phyloP scores from a whole-genome alignment of 176 grass and related monocot genomes.

The Eragrostis curvula region DNA sequence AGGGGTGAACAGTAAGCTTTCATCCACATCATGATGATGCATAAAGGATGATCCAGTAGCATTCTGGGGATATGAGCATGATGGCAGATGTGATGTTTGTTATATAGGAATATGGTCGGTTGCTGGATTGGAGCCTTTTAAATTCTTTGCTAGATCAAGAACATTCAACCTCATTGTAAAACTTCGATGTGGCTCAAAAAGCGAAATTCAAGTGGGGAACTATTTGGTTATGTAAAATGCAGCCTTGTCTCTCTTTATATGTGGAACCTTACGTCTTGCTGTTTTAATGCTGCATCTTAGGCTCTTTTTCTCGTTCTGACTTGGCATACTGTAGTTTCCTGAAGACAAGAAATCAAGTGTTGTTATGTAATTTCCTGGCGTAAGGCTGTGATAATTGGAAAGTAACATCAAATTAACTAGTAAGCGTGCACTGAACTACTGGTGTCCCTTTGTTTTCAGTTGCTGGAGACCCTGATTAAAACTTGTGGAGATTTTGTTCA shows the following conservation, averaged over 20 bases:
- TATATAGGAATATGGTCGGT: too few species aligned
- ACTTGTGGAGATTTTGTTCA: constrained; percentile 96
- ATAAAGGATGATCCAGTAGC: not conserved
- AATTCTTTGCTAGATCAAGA: not conserved
- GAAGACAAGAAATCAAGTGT: constrained; percentile 6
- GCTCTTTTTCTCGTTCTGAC: not conserved
- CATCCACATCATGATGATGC: not conserved
- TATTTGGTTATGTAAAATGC: not conserved
- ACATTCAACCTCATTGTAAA: not conserved
- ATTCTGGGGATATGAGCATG: not conserved
- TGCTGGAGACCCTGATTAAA: constrained; percentile 91
- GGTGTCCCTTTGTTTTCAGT: constrained; percentile 50
- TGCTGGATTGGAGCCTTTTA: not conserved
- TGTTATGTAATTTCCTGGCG: constrained; percentile 27
- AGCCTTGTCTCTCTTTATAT: not conserved
- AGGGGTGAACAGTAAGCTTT: not conserved
- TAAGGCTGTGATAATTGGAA: not conserved
- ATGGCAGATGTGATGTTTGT: constrained; percentile 6
- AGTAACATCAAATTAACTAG: not conserved
- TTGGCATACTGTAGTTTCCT: not conserved
- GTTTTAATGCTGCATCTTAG: too few species aligned
- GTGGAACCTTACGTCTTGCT: not conserved
- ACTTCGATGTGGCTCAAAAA: not conserved
- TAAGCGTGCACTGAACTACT: constrained; percentile 35
- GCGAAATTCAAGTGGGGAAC: not conserved